These are phyloP conservation scores for Effrenium voratum DNA, from an alignment of 73 alveolate genomes.

Conservation along the genomic window DNA sequence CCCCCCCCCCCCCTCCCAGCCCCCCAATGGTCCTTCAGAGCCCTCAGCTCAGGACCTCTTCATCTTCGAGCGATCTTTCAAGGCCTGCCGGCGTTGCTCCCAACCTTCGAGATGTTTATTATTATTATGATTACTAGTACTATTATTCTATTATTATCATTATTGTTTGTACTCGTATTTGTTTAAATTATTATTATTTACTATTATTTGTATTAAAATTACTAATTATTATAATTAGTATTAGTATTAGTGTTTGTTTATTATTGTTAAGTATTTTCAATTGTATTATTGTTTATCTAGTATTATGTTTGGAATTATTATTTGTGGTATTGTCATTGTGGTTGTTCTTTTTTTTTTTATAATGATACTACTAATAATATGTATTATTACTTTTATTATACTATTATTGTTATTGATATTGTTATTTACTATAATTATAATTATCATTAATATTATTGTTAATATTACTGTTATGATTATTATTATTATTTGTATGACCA, in stretches of 20 bases:
- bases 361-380: neutral
- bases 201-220: neutral
- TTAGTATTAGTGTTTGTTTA: neutral
- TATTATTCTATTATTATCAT: too few relatives aligned
- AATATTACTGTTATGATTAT: neutral
- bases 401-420: neutral
- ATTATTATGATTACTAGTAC: too few relatives aligned
- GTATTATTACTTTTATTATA: neutral
- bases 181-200: too few relatives aligned
- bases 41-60: slow-evolving; percentile 41
- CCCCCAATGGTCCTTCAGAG: too few relatives aligned
- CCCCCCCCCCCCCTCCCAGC: too few relatives aligned
- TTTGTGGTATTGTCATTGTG: neutral
- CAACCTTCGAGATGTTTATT: too few relatives aligned
- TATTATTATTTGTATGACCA: neutral
- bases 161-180: neutral
- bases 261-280: neutral
- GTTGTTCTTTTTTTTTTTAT: neutral
- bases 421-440: neutral
- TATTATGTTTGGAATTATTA: neutral
- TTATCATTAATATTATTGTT: neutral
- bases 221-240: neutral
- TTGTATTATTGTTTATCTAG: neutral
- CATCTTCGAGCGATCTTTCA: slow-evolving; percentile 54
- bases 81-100: neutral